These are phyloP conservation scores for Colletotrichum sp. DNA, from an alignment of 2,329 filamentous ascomycete genomes.

Conservation along the genomic window DNA sequence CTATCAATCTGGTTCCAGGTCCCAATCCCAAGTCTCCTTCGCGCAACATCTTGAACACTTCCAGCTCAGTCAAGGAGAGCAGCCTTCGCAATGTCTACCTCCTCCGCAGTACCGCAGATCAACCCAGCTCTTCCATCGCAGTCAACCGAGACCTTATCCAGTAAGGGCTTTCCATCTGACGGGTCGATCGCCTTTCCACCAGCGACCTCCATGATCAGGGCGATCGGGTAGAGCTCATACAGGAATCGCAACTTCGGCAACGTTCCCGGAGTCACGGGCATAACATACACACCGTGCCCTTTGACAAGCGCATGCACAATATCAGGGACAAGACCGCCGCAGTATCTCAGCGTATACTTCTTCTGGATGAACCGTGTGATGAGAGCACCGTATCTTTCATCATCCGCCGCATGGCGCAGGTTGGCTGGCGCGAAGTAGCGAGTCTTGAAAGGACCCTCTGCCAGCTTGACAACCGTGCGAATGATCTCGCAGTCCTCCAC, in stretches of 20 bases:
- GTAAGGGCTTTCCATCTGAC: conserved; percentile 41
- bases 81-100: conserved; percentile 44
- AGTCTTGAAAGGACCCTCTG: conserved; percentile 45
- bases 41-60: neutral
- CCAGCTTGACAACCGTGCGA: conserved; percentile 43
- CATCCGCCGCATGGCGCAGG: conserved; percentile 59
- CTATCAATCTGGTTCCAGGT: neutral
- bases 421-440: conserved; percentile 69
- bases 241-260: conserved; percentile 63
- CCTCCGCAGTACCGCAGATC: conserved; percentile 54
- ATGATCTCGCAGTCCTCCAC: conserved; percentile 46
- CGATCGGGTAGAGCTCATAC: conserved; percentile 66
- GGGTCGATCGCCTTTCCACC: conserved; percentile 62
- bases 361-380: conserved; percentile 54
- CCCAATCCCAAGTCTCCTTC: neutral
- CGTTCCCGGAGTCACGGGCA: conserved; percentile 56
- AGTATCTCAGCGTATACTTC: conserved; percentile 65
- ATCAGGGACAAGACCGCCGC: conserved; percentile 66
- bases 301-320: conserved; percentile 64
- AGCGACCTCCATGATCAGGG: conserved; percentile 64
- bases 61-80: conserved; percentile 17
- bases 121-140: conserved; percentile 57
- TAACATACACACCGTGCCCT: conserved; percentile 66
- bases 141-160: conserved; percentile 40
- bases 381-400: conserved; percentile 52